Evolutionary conservation across 2,329 filamentous ascomycete species (phyloP).

Genomic region (Alternaria rosae): DNA sequence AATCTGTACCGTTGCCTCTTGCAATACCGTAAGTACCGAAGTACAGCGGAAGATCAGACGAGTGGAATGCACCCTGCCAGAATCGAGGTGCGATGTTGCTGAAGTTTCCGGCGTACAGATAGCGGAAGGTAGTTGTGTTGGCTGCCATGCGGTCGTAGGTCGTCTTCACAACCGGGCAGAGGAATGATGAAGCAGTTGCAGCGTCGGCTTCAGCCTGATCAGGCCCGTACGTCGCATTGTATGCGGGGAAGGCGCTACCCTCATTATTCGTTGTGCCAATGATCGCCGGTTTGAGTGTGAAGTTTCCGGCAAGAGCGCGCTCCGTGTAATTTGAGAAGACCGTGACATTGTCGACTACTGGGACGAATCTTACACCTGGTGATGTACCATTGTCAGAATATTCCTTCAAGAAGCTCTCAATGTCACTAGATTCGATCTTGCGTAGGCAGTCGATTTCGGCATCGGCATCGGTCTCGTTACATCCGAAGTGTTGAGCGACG

Average conservation of each 20-base stretch:
- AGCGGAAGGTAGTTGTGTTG: conserved; percentile 45
- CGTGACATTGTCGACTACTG: conserved; percentile 40
- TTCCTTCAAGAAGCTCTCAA: conserved; percentile 44
- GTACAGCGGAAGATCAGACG: conserved; percentile 44
- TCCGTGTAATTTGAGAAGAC: conserved; percentile 48
- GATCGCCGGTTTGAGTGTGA: conserved; percentile 45
- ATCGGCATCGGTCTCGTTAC: conserved; percentile 26
- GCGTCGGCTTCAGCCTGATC: conserved; percentile 24
- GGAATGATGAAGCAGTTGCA: conserved; percentile 34
- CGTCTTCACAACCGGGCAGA: conserved; percentile 42
- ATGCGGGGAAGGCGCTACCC: conserved; percentile 44
- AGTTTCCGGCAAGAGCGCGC: conserved; percentile 36
- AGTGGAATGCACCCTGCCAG: conserved; percentile 50
- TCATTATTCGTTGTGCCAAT: conserved; percentile 47
- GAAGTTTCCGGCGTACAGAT: conserved; percentile 49
- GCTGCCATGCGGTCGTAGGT: conserved; percentile 33
- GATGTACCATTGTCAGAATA: conserved; percentile 35
- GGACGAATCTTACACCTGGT: conserved; percentile 37
- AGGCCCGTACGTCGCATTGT: conserved; percentile 40
- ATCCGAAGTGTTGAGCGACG: conserved; percentile 49
- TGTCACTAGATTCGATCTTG: conserved; percentile 34
- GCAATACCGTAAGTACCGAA: conserved; percentile 46
- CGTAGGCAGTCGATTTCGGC: conserved; percentile 50
- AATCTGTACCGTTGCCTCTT: conserved; percentile 32
- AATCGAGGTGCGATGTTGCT: conserved; percentile 43